Percentiles rank a stretch among this genome's conserved stretches.
Evolutionary conservation across 1,284 basidiomycete species (phyloP).

Genomic region (Thelephora terrestris): DNA sequence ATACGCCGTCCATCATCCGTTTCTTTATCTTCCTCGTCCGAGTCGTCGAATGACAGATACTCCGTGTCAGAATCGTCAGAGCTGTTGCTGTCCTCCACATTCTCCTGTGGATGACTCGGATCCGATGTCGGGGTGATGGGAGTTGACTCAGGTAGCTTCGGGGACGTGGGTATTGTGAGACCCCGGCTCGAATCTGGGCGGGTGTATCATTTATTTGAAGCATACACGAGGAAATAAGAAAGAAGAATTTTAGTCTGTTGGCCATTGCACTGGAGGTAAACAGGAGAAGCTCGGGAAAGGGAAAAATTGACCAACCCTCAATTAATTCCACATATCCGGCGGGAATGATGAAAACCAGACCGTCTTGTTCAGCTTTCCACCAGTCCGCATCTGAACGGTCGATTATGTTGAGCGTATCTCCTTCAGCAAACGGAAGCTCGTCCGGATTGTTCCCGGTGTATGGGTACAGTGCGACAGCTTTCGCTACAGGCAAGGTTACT

Average conservation of each 20-base stretch:
- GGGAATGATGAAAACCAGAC: slow-evolving; percentile 80
- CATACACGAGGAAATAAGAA: slow-evolving; percentile 33
- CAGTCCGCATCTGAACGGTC: slow-evolving; percentile 78
- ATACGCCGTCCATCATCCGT: slow-evolving; percentile 36
- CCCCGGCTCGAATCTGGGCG: neutral
- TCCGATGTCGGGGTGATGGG: neutral
- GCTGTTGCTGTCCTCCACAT: slow-evolving; percentile 15
- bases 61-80: slow-evolving; percentile 31
- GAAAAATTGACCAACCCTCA: slow-evolving; percentile 69
- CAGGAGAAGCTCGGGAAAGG: slow-evolving; percentile 41
- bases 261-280: slow-evolving; percentile 43
- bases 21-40: slow-evolving; percentile 29
- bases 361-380: slow-evolving; percentile 88
- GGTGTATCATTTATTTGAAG: slow-evolving; percentile 10
- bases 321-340: slow-evolving; percentile 78
- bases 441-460: slow-evolving; percentile 66
- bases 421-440: slow-evolving; percentile 76
- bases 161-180: neutral
- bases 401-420: slow-evolving; percentile 66
- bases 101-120: neutral
- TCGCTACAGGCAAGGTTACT: slow-evolving; percentile 25
- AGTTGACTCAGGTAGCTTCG: neutral
- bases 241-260: slow-evolving; percentile 60
- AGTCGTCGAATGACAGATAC: slow-evolving; percentile 47
- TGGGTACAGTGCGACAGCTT: slow-evolving; percentile 71